Base-by-base conservation (phyloP, 441 rosid genomes). In the Macaranga tanarius region DNA sequence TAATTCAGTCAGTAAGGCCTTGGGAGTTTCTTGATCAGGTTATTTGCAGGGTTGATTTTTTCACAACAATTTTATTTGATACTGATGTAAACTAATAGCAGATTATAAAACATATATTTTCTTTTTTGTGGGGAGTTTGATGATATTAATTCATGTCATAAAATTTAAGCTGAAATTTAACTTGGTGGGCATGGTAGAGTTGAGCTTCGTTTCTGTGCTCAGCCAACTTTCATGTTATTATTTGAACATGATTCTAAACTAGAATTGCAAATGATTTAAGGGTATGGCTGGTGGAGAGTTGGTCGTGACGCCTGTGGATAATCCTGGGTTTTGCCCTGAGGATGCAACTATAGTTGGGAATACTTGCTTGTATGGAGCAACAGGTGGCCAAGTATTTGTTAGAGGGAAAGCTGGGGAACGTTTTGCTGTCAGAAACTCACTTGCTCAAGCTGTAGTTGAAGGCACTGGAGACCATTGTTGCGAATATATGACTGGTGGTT, bases 201-300 rank as follows among this genome's bases (percentile, higher is more conserved):
- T 34, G 38, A 34, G 19, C 31, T 47, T 59, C 16, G 11, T 54
- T 67, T 45, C 62, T 62, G n/a, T 31, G 34, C 34, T 19, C 19
- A 28, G 8, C 25, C 17, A 31, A 65, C 47, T 48, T 19, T 26
- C 15, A 47, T 34, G 13, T 55, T 63, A 16, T 42, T 73, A 19
- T 42, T 57, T 60, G 64, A n/a, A 68, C 51, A 54, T 38, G 23
- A 19, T 55, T 68, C 76, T 86, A 65, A 83, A 47, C 58, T 55
- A 55, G 73, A 68, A 12, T 28, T 67, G 28, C 76, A 73, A 75
- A 75, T 84, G 69, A 73, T 70, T 12, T 3, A 64, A 95, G 97
- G 97, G 99, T 76, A 95, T 95, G 95, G 98, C 99, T 61, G 97
- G 98, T 71, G 97, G 99, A 73, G 98, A 93, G 81, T 31, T 95